phyloP scores from a whole-genome alignment of 106 monocot genomes.

The Phalaenopsis equestris region DNA sequence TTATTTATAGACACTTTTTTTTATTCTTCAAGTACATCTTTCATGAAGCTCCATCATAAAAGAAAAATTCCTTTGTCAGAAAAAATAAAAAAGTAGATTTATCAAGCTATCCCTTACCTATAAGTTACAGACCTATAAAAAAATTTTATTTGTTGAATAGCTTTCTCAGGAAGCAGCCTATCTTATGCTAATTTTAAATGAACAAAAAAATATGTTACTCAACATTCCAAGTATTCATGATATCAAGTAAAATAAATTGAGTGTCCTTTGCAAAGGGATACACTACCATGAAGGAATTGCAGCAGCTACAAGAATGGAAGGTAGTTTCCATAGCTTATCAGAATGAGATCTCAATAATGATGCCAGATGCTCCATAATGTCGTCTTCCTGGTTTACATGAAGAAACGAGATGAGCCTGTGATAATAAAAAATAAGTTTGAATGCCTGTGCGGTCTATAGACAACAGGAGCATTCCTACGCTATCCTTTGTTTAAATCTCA shows the following conservation, averaged over 20 bases:
- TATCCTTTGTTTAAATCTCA: neutral
- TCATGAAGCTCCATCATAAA: too few relatives aligned
- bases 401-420: slow-evolving; percentile 6
- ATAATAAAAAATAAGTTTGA: neutral
- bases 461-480: neutral
- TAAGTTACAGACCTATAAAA: neutral
- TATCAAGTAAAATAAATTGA: neutral
- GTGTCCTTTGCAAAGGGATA: neutral
- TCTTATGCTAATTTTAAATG: neutral
- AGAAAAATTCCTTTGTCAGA: too few relatives aligned
- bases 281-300: slow-evolving; percentile 52
- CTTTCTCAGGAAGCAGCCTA: neutral
- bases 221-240: too few relatives aligned
- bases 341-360: slow-evolving; percentile 27
- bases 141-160: neutral
- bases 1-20: too few relatives aligned
- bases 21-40: too few relatives aligned
- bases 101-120: too few relatives aligned
- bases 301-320: slow-evolving; percentile 51
- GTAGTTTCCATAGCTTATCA: slow-evolving; percentile 45
- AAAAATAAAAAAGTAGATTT: too few relatives aligned
- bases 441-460: neutral
- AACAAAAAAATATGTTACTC: neutral
- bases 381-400: slow-evolving; percentile 40
- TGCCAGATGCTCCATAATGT: slow-evolving; percentile 49